phyloP scores from a whole-genome alignment of 176 grass and related monocot species.

The Microstegium vimineum region DNA sequence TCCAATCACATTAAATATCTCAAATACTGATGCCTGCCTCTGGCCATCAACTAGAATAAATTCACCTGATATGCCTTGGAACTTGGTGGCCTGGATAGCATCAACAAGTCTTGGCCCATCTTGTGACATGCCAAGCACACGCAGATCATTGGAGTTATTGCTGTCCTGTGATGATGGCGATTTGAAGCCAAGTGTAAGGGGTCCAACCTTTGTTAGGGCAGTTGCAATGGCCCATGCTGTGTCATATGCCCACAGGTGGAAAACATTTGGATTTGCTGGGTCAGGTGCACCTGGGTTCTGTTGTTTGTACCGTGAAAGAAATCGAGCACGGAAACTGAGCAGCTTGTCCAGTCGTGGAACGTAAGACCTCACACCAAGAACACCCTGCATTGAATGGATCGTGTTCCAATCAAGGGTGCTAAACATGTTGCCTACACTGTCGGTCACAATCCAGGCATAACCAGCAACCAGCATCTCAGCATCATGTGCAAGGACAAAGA shows the following conservation, averaged over 20 bases:
- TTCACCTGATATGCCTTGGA: constrained; percentile 28
- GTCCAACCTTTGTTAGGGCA: not conserved
- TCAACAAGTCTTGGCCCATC: constrained; percentile 10
- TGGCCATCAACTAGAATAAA: constrained; percentile 43
- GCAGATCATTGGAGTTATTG: constrained; percentile 16
- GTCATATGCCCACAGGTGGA: constrained; percentile 47
- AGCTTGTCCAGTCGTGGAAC: not conserved
- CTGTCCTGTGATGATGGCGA: not conserved
- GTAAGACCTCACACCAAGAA: constrained; percentile 33
- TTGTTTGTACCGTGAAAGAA: constrained; percentile 9
- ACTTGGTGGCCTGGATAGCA: constrained; percentile 15
- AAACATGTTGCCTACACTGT: constrained; percentile 20
- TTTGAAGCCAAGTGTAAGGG: constrained; percentile 8
- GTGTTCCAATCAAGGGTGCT: not conserved
- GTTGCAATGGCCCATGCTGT: constrained; percentile 35
- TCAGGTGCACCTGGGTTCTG: constrained; percentile 9
- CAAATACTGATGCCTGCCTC: constrained; percentile 21
- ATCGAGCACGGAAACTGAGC: not conserved
- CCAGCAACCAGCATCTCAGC: not conserved
- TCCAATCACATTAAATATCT: constrained; percentile 38
- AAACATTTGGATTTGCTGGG: constrained; percentile 24
- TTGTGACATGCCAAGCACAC: constrained; percentile 19
- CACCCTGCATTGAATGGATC: constrained; percentile 14
- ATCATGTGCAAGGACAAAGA: constrained; percentile 17
- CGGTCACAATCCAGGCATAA: constrained; percentile 7